Conservation (phyloP, 371 early-diverging fungal genomes). For the Rhizomucor pusillus region DNA sequence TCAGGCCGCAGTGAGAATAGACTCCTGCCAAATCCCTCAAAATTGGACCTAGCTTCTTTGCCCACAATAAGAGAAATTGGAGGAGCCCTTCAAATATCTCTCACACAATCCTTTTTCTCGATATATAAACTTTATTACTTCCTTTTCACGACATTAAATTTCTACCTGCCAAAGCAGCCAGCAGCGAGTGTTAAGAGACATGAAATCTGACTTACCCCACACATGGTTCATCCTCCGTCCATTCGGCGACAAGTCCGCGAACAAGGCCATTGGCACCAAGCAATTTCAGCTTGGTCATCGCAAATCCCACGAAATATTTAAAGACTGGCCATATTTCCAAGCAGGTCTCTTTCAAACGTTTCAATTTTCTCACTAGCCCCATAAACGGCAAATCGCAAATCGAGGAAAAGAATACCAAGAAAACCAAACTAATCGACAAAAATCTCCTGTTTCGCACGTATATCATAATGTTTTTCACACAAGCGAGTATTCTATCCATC, state of each 20-base stretch:
- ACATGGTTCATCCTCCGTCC: no score
- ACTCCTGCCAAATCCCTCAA: not conserved
- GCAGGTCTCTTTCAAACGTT: not conserved
- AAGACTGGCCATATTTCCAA: not conserved
- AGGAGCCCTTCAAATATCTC: no score
- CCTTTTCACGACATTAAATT: no score
- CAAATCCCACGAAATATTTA: slow-evolving; percentile 8
- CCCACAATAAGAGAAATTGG: slow-evolving; percentile 4
- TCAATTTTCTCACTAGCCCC: slow-evolving; percentile 10
- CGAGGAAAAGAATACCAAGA: not conserved
- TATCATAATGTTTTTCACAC: not conserved
- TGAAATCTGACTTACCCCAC: no score
- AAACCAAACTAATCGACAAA: not conserved
- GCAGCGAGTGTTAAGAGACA: no score
- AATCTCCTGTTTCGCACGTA: not conserved
- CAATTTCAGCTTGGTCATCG: slow-evolving; percentile 1
- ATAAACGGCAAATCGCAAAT: not conserved
- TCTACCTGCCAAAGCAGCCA: no score
- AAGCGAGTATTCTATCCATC: not conserved
- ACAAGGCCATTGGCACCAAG: no score
- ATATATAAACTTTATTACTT: no score
- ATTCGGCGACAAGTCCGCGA: no score
- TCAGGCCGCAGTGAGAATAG: slow-evolving; percentile 5
- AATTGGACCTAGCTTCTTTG: not conserved
- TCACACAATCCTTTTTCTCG: no score